These are phyloP conservation scores for Trichoderma endophyticum DNA, from an alignment of 2,329 filamentous ascomycete species.

Conservation along the genomic window DNA sequence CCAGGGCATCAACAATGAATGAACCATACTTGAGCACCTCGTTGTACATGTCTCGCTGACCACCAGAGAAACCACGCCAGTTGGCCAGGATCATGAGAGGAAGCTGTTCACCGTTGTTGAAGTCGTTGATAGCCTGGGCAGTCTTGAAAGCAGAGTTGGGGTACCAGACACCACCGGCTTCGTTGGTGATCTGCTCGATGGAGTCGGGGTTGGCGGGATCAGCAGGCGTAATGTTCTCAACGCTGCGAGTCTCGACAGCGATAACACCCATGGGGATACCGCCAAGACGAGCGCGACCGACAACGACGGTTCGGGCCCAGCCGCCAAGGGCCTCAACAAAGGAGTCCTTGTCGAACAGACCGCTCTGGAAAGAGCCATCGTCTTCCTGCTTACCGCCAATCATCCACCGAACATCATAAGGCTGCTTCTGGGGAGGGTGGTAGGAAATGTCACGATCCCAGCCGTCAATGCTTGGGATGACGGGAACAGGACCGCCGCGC, in stretches of 20 bases:
- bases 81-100: constrained; percentile 99
- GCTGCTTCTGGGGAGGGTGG: constrained; percentile 74
- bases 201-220: constrained; percentile 98
- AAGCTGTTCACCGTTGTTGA: constrained; percentile 98
- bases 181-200: constrained; percentile 89
- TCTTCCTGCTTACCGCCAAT: constrained; percentile 83
- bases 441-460: constrained; percentile 94
- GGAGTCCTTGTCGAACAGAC: constrained; percentile 94
- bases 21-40: constrained; percentile 99
- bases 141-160: constrained; percentile 99
- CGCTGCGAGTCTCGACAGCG: constrained; percentile 88
- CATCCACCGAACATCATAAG: constrained; percentile 92
- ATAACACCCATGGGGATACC: constrained; percentile 99
- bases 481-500: constrained; percentile 89
- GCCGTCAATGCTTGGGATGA: constrained; percentile 76
- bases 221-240: constrained; percentile 95
- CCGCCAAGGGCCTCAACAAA: constrained; percentile 96
- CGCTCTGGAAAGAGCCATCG: constrained; percentile 67
- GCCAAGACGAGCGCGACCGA: constrained; percentile 91
- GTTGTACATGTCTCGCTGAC: constrained; percentile 99
- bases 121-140: constrained; percentile 96
- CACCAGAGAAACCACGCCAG: constrained; percentile 99
- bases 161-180: constrained; percentile 99
- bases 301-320: constrained; percentile 95
- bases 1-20: constrained; percentile 96